Percentiles rank a stretch among this genome's conserved stretches.
Evolutionary conservation across 1,284 basidiomycete genomes (phyloP).

Genomic region (Ustilago tritici): DNA sequence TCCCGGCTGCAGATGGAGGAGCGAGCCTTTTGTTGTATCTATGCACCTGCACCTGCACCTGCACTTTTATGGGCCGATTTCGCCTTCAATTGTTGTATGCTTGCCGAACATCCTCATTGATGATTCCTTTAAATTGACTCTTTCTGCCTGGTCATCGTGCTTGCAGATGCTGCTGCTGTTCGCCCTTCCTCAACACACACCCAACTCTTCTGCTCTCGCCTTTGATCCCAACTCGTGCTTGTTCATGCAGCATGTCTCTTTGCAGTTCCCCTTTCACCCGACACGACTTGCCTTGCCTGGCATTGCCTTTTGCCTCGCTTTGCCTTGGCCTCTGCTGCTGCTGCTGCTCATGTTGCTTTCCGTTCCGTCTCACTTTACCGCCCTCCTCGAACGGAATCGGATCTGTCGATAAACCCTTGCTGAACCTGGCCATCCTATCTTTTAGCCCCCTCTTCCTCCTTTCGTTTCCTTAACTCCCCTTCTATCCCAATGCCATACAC

Average conservation of each 20-base stretch:
- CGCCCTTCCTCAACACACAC: background rate
- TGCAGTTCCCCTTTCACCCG: background rate
- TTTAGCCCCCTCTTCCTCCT: background rate
- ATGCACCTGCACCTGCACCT: background rate
- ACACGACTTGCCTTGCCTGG: constrained; percentile 2
- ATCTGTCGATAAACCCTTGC: constrained; percentile 10
- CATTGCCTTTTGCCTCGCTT: background rate
- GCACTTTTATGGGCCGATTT: constrained; percentile 16
- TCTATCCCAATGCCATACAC: background rate
- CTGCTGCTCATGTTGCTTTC: background rate
- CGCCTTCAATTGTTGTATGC: constrained; percentile 12
- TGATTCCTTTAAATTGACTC: constrained; percentile 4
- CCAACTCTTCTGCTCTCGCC: background rate
- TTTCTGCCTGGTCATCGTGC: constrained; percentile 8
- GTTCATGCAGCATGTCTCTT: constrained; percentile 4
- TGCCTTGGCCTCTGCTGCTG: background rate
- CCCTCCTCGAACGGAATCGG: background rate
- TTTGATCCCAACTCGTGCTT: background rate
- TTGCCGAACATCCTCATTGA: constrained; percentile 21
- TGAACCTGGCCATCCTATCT: background rate
- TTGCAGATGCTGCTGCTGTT: background rate
- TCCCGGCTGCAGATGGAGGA: background rate
- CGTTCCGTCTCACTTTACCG: constrained; percentile 9
- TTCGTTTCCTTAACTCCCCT: background rate
- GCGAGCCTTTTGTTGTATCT: no score